Percentiles rank a stretch among this genome's conserved stretches.
Evolutionary conservation across 148 eudicot species (phyloP).

Genomic region (Tetragonia tetragonoides): DNA sequence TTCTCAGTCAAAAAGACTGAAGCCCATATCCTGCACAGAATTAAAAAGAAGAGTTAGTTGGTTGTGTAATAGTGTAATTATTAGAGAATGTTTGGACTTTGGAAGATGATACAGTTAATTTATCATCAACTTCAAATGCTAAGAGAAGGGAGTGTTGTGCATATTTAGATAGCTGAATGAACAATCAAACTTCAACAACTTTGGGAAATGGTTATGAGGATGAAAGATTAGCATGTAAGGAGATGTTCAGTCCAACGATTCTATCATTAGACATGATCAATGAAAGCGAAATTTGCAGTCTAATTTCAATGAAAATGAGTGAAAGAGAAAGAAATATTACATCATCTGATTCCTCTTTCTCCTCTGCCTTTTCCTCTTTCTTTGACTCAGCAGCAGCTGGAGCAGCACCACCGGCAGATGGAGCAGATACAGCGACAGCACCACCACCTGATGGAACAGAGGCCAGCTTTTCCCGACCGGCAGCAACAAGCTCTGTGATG

Average conservation of each 20-base stretch:
- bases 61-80: background rate
- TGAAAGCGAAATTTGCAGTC: background rate
- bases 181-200: background rate
- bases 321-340: conserved; percentile 20
- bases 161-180: no score
- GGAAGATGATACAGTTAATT: no score
- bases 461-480: conserved; percentile 61
- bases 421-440: conserved; percentile 38
- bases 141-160: no score
- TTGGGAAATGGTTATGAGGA: no score
- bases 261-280: background rate
- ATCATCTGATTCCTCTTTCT: conserved; percentile 62
- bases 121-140: no score
- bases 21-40: conserved; percentile 47
- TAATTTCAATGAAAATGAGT: conserved; percentile 8
- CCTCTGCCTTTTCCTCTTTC: conserved; percentile 53
- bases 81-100: no score
- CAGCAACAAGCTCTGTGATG: conserved; percentile 53
- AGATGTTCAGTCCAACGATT: no score
- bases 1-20: conserved; percentile 42
- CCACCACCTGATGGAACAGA: conserved; percentile 69
- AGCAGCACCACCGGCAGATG: conserved; percentile 37
- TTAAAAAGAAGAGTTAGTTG: background rate
- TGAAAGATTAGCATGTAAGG: no score
- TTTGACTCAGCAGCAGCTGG: conserved; percentile 49